These are phyloP conservation scores for Penicillium paradoxum DNA, from an alignment of 495 filamentous ascomycete species.

Conservation along the genomic window DNA sequence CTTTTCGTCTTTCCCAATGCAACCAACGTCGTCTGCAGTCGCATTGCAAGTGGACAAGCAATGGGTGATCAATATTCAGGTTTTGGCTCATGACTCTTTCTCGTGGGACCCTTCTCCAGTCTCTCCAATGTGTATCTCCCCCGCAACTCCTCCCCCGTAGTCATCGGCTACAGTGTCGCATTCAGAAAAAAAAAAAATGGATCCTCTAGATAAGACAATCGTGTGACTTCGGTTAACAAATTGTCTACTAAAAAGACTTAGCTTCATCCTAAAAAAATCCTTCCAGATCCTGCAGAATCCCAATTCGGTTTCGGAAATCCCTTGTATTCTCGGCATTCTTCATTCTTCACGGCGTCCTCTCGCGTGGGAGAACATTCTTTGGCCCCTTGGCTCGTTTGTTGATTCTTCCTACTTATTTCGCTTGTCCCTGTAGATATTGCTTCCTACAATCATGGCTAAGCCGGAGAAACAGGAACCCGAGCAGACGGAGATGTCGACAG, in stretches of 20 bases:
- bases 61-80: background rate
- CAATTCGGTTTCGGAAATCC: background rate
- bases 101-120: background rate
- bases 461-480: background rate
- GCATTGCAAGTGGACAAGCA: background rate
- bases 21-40: background rate
- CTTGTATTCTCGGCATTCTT: background rate
- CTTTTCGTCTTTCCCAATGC: background rate
- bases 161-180: constrained; percentile 1
- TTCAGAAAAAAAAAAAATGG: constrained; percentile 6
- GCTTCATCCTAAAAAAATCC: constrained; percentile 1
- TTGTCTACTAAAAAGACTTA: background rate
- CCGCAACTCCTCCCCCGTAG: background rate
- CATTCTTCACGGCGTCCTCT: background rate
- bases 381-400: constrained; percentile 4
- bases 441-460: background rate
- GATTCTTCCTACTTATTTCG: background rate
- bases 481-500: constrained; percentile 8
- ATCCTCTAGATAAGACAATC: constrained; percentile 15
- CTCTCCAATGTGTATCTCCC: constrained; percentile 1
- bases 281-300: background rate
- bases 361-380: constrained; percentile 6
- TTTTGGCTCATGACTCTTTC: background rate
- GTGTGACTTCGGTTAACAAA: constrained; percentile 10
- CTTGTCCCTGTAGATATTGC: background rate